These are phyloP conservation scores for Priceomyces castillae DNA, from an alignment of 805 yeast genomes.

Conservation along the genomic window DNA sequence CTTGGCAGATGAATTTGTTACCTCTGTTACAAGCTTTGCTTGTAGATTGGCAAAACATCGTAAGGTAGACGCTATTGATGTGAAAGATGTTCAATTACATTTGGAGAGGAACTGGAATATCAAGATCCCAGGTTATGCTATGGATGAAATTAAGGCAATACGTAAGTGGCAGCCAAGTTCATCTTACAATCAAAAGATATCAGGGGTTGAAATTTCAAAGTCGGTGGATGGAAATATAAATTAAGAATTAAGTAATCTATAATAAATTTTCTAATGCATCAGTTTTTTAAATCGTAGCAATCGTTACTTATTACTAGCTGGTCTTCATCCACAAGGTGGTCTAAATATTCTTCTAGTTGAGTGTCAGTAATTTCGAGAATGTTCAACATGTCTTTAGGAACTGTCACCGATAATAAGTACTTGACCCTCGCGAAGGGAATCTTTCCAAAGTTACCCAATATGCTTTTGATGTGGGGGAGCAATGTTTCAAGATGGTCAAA, in stretches of 20 bases:
- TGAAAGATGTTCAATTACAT: constrained; percentile 86
- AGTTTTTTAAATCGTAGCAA: constrained; percentile 27
- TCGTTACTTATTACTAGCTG: constrained; percentile 34
- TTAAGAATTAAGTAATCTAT: constrained; percentile 5
- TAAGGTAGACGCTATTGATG: constrained; percentile 81
- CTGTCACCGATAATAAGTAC: constrained; percentile 51
- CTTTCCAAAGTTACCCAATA: constrained; percentile 56
- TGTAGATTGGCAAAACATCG: constrained; percentile 94
- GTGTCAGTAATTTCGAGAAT: constrained; percentile 36
- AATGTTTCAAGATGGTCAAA: neutral
- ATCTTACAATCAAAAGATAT: constrained; percentile 62
- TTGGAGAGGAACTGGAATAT: constrained; percentile 93
- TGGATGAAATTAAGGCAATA: constrained; percentile 82
- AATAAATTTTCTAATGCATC: neutral
- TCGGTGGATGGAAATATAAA: constrained; percentile 52
- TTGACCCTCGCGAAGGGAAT: constrained; percentile 50
- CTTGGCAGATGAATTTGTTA: constrained; percentile 92
- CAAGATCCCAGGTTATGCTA: constrained; percentile 86
- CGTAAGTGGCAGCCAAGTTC: constrained; percentile 68
- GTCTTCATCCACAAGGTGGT: constrained; percentile 43
- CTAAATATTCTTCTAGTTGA: constrained; percentile 43
- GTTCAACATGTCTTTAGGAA: constrained; percentile 45
- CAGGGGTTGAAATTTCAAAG: constrained; percentile 64
- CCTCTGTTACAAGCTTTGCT: constrained; percentile 87
- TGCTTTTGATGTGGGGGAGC: constrained; percentile 52